Conservation (phyloP, 257 asterid genomes). For the Cordia subcordata region DNA sequence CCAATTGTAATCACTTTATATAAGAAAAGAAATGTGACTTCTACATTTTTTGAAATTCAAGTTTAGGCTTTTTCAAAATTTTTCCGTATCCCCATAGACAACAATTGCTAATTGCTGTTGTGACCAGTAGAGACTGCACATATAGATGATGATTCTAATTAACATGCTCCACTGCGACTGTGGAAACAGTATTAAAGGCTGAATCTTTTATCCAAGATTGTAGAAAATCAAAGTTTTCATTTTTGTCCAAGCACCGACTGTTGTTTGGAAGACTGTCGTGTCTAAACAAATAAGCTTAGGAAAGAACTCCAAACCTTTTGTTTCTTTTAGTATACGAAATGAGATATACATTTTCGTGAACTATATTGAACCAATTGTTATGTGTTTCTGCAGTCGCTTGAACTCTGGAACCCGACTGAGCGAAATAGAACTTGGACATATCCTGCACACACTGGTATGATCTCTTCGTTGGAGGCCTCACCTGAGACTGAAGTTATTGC, state of each 20-base stretch:
- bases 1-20: background rate
- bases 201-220: too few species aligned
- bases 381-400: slow-evolving; percentile 27
- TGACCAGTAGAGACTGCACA: too few species aligned
- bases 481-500: slow-evolving; percentile 28
- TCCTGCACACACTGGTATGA: slow-evolving; percentile 24
- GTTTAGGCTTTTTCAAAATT: background rate
- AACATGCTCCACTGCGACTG: too few species aligned
- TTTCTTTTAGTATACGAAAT: background rate
- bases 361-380: too few species aligned
- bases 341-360: background rate
- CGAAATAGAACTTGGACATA: slow-evolving; percentile 24
- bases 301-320: background rate
- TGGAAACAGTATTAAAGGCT: too few species aligned
- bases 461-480: slow-evolving; percentile 28
- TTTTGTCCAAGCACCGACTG: too few species aligned
- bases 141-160: too few species aligned
- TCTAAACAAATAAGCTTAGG: too few species aligned
- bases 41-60: background rate
- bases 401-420: slow-evolving; percentile 42
- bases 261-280: too few species aligned
- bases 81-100: background rate
- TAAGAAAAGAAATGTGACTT: too few species aligned
- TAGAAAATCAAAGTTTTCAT: too few species aligned
- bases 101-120: too few species aligned